Evolutionary conservation across 2,329 filamentous ascomycete genomes (phyloP).

Genomic region (Calonectria multiphialidica): DNA sequence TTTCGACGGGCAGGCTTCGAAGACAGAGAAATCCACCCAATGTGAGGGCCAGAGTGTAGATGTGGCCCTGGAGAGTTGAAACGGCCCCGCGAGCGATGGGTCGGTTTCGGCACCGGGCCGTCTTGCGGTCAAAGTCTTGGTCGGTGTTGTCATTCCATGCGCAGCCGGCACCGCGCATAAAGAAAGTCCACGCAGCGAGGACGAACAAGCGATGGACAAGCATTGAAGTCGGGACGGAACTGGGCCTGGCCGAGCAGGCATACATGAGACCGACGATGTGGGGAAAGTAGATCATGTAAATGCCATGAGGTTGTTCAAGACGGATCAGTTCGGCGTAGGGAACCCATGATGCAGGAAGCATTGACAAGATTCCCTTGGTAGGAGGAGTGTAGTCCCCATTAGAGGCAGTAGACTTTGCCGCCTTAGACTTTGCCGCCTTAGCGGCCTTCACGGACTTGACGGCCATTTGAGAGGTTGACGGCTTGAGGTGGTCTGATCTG

Average conservation of each 20-base stretch:
- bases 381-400: slow-evolving; percentile 54
- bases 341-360: slow-evolving; percentile 61
- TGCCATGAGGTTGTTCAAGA: slow-evolving; percentile 62
- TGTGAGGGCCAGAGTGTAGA: slow-evolving; percentile 35
- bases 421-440: not conserved
- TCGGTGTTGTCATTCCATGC: slow-evolving; percentile 69
- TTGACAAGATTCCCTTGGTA: slow-evolving; percentile 56
- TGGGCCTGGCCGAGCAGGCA: slow-evolving; percentile 53
- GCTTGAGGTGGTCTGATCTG: not conserved
- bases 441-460: not conserved
- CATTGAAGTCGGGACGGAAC: slow-evolving; percentile 44
- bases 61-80: slow-evolving; percentile 54
- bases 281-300: slow-evolving; percentile 66
- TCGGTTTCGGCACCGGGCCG: slow-evolving; percentile 62
- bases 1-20: slow-evolving; percentile 23
- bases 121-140: slow-evolving; percentile 64
- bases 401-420: not conserved
- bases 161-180: slow-evolving; percentile 58
- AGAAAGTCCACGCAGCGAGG: slow-evolving; percentile 54
- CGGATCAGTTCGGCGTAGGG: slow-evolving; percentile 67
- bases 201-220: slow-evolving; percentile 49
- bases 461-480: not conserved
- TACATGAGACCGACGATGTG: slow-evolving; percentile 59
- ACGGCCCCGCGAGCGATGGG: slow-evolving; percentile 62
- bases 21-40: not conserved